Evolutionary conservation across 768 basidiomycete species (phyloP).

Genomic region (Leucocoprinus leucothites): DNA sequence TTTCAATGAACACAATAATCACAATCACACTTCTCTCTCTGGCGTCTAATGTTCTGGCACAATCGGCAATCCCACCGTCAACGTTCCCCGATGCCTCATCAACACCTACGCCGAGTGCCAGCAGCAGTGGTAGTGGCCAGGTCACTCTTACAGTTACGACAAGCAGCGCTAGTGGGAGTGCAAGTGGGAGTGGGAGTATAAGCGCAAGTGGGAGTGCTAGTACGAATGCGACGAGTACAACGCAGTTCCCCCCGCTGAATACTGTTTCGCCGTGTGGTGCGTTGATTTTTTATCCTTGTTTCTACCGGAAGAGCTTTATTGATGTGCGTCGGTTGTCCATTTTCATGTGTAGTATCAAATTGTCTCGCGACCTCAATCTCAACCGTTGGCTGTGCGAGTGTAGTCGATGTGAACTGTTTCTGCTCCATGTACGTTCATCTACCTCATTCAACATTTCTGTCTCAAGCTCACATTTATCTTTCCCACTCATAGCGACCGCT

Average conservation of each 20-base stretch:
- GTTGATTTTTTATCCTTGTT: slow-evolving; percentile 6
- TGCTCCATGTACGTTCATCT: slow-evolving; percentile 32
- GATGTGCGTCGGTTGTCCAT: no score
- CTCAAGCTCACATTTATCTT: background rate
- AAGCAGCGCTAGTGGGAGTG: slow-evolving; percentile 3
- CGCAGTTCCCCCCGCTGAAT: slow-evolving; percentile 36
- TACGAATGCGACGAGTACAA: slow-evolving; percentile 25
- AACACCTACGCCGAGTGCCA: background rate
- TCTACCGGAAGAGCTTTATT: no score
- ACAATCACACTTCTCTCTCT: background rate
- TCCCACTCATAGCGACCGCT: slow-evolving; percentile 25
- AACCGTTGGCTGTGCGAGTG: slow-evolving; percentile 37
- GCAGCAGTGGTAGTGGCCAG: background rate
- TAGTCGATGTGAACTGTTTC: slow-evolving; percentile 48
- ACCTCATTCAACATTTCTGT: background rate
- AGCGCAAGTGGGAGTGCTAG: slow-evolving; percentile 13
- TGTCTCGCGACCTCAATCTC: slow-evolving; percentile 40
- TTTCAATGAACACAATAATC: no score
- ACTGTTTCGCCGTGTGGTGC: slow-evolving; percentile 37
- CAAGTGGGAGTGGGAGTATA: background rate
- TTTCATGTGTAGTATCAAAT: slow-evolving; percentile 32
- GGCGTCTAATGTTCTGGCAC: background rate
- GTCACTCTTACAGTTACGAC: background rate
- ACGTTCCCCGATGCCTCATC: slow-evolving; percentile 17
- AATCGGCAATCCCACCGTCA: background rate